phyloP scores from a whole-genome alignment of 2,329 filamentous ascomycete genomes.

The Nothophaeocryptopus gaeumannii region DNA sequence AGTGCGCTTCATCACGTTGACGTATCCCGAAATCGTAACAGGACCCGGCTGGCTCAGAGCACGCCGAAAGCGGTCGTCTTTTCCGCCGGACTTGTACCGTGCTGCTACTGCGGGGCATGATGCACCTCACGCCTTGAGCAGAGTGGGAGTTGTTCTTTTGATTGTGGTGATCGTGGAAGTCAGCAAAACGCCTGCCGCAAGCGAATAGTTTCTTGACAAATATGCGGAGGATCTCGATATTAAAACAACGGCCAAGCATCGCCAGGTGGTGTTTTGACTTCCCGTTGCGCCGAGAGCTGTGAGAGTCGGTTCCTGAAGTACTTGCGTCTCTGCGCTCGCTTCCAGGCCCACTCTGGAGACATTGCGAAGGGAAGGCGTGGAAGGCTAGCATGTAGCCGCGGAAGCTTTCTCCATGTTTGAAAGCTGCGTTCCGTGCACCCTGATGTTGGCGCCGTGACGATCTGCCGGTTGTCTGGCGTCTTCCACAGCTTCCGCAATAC shows the following conservation, averaged over 20 bases:
- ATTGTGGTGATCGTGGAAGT: not conserved
- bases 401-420: conserved; percentile 19
- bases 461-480: not conserved
- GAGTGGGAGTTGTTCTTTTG: not conserved
- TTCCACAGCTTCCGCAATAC: conserved; percentile 22
- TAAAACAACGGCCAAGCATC: no score
- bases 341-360: no score
- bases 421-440: not conserved
- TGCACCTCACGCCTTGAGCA: not conserved
- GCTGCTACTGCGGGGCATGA: no score
- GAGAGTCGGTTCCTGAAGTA: not conserved
- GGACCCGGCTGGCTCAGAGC: not conserved
- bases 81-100: conserved; percentile 2
- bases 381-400: not conserved
- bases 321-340: conserved; percentile 1
- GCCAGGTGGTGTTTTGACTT: conserved; percentile 3
- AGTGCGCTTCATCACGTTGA: not conserved
- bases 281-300: conserved; percentile 7
- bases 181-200: not conserved
- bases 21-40: conserved; percentile 4
- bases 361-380: no score
- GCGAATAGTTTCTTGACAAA: not conserved
- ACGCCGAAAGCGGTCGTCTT: not conserved
- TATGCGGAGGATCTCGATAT: no score
- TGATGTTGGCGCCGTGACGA: not conserved